Evolutionary conservation across 2,329 filamentous ascomycete species (phyloP).

Genomic region (Plenodomus lindquistii): DNA sequence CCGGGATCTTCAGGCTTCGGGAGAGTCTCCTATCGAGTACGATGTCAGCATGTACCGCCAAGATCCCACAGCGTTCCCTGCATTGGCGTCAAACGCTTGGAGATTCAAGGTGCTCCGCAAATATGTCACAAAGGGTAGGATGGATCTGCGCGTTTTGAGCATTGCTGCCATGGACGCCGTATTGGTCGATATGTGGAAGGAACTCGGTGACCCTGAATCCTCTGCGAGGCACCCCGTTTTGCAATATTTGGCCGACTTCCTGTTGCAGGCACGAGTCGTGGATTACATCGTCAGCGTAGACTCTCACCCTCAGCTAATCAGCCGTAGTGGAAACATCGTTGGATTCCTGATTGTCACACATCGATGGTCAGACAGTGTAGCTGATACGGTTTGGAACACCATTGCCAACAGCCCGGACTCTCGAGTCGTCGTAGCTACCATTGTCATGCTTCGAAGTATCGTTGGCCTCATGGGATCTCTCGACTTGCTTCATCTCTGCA

Average conservation of each 20-base stretch:
- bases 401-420: conserved; percentile 81
- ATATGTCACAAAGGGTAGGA: conserved; percentile 80
- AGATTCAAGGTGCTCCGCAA: conserved; percentile 69
- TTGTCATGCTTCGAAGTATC: conserved; percentile 64
- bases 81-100: conserved; percentile 66
- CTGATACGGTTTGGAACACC: conserved; percentile 82
- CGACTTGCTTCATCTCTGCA: conserved; percentile 64
- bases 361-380: conserved; percentile 71
- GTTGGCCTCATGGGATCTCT: conserved; percentile 48
- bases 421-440: conserved; percentile 78
- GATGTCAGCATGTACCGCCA: conserved; percentile 20
- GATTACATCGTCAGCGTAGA: conserved; percentile 88
- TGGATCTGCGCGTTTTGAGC: conserved; percentile 84
- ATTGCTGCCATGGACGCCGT: conserved; percentile 73
- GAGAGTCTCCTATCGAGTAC: conserved; percentile 1
- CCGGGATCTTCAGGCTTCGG: conserved; percentile 22
- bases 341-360: conserved; percentile 82
- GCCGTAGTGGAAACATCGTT: conserved; percentile 79
- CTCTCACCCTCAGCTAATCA: conserved; percentile 88
- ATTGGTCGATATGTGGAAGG: conserved; percentile 64
- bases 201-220: conserved; percentile 52
- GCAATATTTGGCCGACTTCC: conserved; percentile 68
- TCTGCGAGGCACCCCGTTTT: conserved; percentile 58
- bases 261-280: conserved; percentile 72
- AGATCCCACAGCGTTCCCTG: conserved; percentile 45